phyloP scores from a whole-genome alignment of 129 eudicot genomes.

The Ambrosia artemisiifolia region DNA sequence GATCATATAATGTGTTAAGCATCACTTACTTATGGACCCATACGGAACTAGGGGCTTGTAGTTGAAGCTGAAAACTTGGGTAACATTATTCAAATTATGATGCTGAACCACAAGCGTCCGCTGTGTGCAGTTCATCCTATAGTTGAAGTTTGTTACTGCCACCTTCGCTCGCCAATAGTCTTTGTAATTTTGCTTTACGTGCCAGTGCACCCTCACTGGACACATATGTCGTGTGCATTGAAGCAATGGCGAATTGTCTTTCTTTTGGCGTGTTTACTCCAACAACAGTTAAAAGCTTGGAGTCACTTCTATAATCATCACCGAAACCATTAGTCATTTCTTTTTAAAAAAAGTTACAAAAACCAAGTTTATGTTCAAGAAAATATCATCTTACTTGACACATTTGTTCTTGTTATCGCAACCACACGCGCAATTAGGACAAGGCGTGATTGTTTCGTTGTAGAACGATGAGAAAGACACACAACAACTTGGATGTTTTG shows the following conservation, averaged over 20 bases:
- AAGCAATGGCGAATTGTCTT: conserved; percentile 57
- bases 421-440: conserved; percentile 64
- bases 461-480: conserved; percentile 66
- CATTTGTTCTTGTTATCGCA: conserved; percentile 55
- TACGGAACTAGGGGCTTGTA: conserved; percentile 86
- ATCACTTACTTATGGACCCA: conserved; percentile 59
- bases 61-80: conserved; percentile 87
- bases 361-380: background rate
- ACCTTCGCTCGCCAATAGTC: conserved; percentile 79
- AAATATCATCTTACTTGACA: conserved; percentile 42
- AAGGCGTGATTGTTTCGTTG: conserved; percentile 58
- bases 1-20: background rate
- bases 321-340: conserved; percentile 4
- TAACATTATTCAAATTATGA: conserved; percentile 79
- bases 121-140: conserved; percentile 65
- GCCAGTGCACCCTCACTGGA: conserved; percentile 80
- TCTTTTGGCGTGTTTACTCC: conserved; percentile 63
- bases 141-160: conserved; percentile 66
- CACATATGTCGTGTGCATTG: conserved; percentile 88
- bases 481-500: conserved; percentile 61
- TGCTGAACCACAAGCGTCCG: conserved; percentile 92
- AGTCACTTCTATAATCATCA: conserved; percentile 51
- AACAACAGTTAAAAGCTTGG: conserved; percentile 49
- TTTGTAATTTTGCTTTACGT: conserved; percentile 68
- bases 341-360: background rate